Percentiles rank a stretch among this genome's conserved stretches.
Evolutionary conservation across 2,329 filamentous ascomycete species (phyloP).

Genomic region (Leptosphaerulina australis): DNA sequence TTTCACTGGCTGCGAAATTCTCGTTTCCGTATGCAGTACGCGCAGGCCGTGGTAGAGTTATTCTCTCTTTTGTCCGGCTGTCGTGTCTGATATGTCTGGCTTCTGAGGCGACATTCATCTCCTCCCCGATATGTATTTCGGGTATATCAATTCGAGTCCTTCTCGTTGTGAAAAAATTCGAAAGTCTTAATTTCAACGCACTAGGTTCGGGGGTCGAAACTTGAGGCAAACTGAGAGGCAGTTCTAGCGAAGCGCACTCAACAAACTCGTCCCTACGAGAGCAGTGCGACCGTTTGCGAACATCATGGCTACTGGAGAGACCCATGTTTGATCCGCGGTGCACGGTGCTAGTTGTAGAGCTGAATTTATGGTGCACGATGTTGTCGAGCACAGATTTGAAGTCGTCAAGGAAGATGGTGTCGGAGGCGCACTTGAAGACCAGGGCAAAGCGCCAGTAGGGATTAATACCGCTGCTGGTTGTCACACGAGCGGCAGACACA

Average conservation of each 20-base stretch:
- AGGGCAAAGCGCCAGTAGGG: slow-evolving; percentile 46
- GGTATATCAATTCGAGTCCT: slow-evolving; percentile 17
- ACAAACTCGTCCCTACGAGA: slow-evolving; percentile 29
- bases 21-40: slow-evolving; percentile 24
- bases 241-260: slow-evolving; percentile 24
- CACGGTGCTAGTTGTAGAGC: slow-evolving; percentile 22
- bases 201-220: slow-evolving; percentile 17
- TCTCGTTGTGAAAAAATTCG: slow-evolving; percentile 23
- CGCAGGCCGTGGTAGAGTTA: slow-evolving; percentile 27
- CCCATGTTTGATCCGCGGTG: slow-evolving; percentile 22
- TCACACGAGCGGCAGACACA: slow-evolving; percentile 37
- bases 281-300: slow-evolving; percentile 23
- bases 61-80: slow-evolving; percentile 27
- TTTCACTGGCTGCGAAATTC: slow-evolving; percentile 14
- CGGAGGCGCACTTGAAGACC: slow-evolving; percentile 46
- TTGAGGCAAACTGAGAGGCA: slow-evolving; percentile 11
- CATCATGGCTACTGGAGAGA: slow-evolving; percentile 8
- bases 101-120: slow-evolving; percentile 27
- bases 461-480: slow-evolving; percentile 40
- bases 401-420: slow-evolving; percentile 47
- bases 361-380: slow-evolving; percentile 37
- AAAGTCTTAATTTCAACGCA: slow-evolving; percentile 16
- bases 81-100: slow-evolving; percentile 28
- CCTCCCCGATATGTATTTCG: slow-evolving; percentile 34
- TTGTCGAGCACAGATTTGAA: slow-evolving; percentile 46